Percentiles rank a stretch among this genome's conserved stretches.
Conservation (phyloP, 805 yeast species). For the Candida boidinii region DNA sequence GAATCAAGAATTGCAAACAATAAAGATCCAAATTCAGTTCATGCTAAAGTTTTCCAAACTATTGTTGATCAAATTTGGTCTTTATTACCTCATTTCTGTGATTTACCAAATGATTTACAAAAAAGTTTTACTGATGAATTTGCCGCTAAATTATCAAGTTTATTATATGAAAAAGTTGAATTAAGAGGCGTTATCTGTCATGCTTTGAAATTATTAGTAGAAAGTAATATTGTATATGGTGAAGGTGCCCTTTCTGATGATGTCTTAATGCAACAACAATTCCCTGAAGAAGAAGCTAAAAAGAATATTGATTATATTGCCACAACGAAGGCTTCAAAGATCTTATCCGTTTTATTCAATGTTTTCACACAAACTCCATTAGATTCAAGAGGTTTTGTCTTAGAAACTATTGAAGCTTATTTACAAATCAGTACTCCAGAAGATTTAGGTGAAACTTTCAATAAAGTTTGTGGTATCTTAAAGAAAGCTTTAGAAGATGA, state of each 20-base stretch:
- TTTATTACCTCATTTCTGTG: conserved; percentile 80
- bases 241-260: conserved; percentile 54
- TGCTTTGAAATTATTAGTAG: conserved; percentile 68
- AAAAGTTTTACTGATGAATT: conserved; percentile 62
- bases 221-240: conserved; percentile 59
- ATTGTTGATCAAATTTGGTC: conserved; percentile 91
- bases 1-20: conserved; percentile 34
- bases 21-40: conserved; percentile 49
- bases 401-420: conserved; percentile 81
- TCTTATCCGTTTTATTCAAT: conserved; percentile 82
- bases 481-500: conserved; percentile 67
- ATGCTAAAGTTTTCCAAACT: conserved; percentile 73
- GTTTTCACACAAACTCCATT: conserved; percentile 86
- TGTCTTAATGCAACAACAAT: conserved; percentile 47
- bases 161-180: conserved; percentile 66
- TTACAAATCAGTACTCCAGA: conserved; percentile 57
- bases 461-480: conserved; percentile 75
- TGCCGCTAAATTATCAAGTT: conserved; percentile 67
- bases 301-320: conserved; percentile 56
- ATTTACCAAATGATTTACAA: conserved; percentile 68
- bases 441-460: conserved; percentile 69
- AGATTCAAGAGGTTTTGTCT: conserved; percentile 73
- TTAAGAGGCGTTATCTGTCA: conserved; percentile 79
- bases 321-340: conserved; percentile 52
- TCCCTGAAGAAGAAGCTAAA: conserved; percentile 48